Evolutionary conservation across 768 basidiomycete genomes (phyloP).

Genomic region (Rhizopogon vinicolor): DNA sequence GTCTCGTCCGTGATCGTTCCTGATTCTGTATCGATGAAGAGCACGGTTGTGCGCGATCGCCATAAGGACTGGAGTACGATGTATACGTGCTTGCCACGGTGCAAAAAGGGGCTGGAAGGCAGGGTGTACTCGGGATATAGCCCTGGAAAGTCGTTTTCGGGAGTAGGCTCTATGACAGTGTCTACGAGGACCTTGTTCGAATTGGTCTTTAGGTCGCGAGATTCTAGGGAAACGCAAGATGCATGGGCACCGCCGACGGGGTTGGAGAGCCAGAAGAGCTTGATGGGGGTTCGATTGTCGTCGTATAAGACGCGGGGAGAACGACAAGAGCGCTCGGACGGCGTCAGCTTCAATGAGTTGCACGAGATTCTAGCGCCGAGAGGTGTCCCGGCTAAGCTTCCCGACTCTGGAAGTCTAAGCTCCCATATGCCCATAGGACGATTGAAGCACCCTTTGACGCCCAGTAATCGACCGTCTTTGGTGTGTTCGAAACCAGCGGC

Average conservation of each 20-base stretch:
- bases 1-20: slow-evolving; percentile 35
- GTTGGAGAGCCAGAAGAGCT: slow-evolving; percentile 52
- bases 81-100: slow-evolving; percentile 11
- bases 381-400: slow-evolving; percentile 4
- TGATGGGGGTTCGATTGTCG: slow-evolving; percentile 12
- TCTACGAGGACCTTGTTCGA: slow-evolving; percentile 32
- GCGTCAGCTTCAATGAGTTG: slow-evolving; percentile 35
- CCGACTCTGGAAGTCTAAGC: slow-evolving; percentile 25
- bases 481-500: slow-evolving; percentile 62
- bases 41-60: slow-evolving; percentile 48
- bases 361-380: slow-evolving; percentile 12
- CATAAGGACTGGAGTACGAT: slow-evolving; percentile 48
- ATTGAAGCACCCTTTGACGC: slow-evolving; percentile 57
- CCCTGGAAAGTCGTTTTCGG: slow-evolving; percentile 48
- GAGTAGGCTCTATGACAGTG: slow-evolving; percentile 32
- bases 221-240: slow-evolving; percentile 48
- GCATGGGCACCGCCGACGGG: slow-evolving; percentile 55
- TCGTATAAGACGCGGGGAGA: slow-evolving; percentile 48
- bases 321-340: slow-evolving; percentile 43
- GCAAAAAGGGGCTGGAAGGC: slow-evolving; percentile 35
- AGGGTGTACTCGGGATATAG: slow-evolving; percentile 53
- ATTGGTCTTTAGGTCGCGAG: slow-evolving; percentile 29
- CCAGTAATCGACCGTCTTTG: slow-evolving; percentile 52
- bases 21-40: slow-evolving; percentile 37
- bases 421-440: slow-evolving; percentile 55